Evolutionary conservation across 139 green algal species (phyloP).

Genomic region (Ostreobium quekettii): DNA sequence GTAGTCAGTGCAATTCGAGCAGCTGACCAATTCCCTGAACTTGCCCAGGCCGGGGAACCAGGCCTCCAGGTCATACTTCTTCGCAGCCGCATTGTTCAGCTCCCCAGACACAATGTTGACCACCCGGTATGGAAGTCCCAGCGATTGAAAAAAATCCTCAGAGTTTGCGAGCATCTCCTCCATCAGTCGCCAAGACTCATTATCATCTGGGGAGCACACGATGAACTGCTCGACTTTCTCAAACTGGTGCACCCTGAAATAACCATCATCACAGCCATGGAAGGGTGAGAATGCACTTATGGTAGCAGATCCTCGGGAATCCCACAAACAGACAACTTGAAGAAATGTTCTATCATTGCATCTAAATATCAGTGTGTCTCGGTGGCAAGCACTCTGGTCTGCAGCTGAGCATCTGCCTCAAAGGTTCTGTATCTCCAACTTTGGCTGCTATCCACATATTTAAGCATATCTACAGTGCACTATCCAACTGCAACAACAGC

Average conservation of each 20-base stretch:
- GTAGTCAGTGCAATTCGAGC: constrained; percentile 96
- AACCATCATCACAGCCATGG: too few species aligned
- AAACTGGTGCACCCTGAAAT: constrained; percentile 31
- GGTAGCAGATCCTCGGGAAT: not conserved
- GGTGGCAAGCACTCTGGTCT: too few species aligned
- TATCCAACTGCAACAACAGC: too few species aligned
- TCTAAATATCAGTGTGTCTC: too few species aligned
- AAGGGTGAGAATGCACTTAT: too few species aligned
- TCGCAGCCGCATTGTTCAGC: constrained; percentile 95
- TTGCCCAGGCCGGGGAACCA: constrained; percentile 91
- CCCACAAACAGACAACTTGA: not conserved
- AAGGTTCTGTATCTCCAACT: too few species aligned
- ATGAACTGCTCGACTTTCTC: constrained; percentile 99
- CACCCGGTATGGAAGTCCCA: constrained; percentile 85
- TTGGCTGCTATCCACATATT: too few species aligned
- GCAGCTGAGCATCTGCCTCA: too few species aligned
- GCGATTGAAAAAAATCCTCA: constrained; percentile 44
- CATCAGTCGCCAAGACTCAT: constrained; percentile 82
- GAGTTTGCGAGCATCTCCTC: constrained; percentile 97
- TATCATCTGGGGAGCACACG: constrained; percentile 70
- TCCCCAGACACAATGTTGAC: constrained; percentile 97
- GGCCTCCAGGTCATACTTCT: constrained; percentile 99
- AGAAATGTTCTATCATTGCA: too few species aligned
- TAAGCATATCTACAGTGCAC: too few species aligned
- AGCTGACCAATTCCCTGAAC: constrained; percentile 94